Evolutionary conservation across 2,329 filamentous ascomycete species (phyloP).

Genomic region (Trichoderma koningii): DNA sequence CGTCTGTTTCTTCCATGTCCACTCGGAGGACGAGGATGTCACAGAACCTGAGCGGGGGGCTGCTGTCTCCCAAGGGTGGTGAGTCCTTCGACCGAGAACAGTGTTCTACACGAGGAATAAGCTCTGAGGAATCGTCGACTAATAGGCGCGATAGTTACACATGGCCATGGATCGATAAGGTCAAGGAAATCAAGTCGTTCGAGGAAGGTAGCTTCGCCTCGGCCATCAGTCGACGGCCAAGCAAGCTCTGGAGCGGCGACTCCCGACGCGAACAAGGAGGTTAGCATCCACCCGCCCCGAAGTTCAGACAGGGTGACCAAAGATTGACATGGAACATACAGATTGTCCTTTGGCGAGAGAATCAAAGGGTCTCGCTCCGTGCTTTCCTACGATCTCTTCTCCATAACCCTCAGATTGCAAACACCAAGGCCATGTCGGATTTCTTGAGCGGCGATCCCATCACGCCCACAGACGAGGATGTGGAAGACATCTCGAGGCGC

Average conservation of each 20-base stretch:
- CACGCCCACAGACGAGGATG: constrained; percentile 76
- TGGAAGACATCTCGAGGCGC: constrained; percentile 75
- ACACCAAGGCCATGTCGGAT: constrained; percentile 78
- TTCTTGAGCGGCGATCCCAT: constrained; percentile 78
- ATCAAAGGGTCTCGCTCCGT: constrained; percentile 85
- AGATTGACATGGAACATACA: constrained; percentile 38
- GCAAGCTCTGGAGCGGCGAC: constrained; percentile 33
- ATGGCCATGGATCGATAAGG: constrained; percentile 36
- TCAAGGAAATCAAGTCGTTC: constrained; percentile 39
- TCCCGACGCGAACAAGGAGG: constrained; percentile 34
- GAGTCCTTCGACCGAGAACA: not conserved
- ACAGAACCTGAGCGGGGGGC: constrained; percentile 28
- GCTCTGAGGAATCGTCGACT: not conserved
- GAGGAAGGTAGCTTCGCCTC: constrained; percentile 35
- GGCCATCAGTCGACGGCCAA: constrained; percentile 39
- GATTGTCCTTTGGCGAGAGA: constrained; percentile 76
- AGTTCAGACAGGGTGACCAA: not conserved
- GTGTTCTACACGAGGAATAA: not conserved
- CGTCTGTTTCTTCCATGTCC: constrained; percentile 79
- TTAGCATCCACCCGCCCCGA: constrained; percentile 28
- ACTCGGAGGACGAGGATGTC: constrained; percentile 59
- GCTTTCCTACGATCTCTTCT: constrained; percentile 87
- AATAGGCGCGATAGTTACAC: constrained; percentile 16
- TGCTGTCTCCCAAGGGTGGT: constrained; percentile 38
- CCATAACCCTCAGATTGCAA: constrained; percentile 79